Percentiles rank a stretch among this genome's conserved stretches.
Conservation (phyloP, 805 yeast genomes). For the Pichia rugopelliculosa region DNA sequence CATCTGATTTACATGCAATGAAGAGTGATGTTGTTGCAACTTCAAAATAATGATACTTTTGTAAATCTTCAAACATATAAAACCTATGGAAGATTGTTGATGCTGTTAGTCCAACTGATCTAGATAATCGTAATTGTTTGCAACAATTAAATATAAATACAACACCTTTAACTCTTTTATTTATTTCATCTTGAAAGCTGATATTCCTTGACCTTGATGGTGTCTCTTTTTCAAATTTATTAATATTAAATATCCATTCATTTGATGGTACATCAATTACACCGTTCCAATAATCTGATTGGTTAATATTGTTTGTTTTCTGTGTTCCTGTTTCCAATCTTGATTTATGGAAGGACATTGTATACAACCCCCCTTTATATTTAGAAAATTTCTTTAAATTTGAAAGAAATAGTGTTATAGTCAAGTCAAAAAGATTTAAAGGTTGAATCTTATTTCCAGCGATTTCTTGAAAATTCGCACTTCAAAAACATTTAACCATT, state of each 20-base stretch:
- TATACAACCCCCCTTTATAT: background rate
- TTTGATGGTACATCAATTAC: conserved; percentile 20
- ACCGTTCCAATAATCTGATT: conserved; percentile 24
- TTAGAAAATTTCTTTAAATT: background rate
- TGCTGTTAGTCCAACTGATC: conserved; percentile 42
- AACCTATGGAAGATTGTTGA: conserved; percentile 43
- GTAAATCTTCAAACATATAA: conserved; percentile 39
- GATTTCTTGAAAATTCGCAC: too few relatives aligned
- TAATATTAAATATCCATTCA: conserved; percentile 23
- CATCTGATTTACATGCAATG: conserved; percentile 48
- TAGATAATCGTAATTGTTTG: conserved; percentile 37
- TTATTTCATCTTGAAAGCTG: conserved; percentile 32
- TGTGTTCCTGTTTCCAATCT: background rate
- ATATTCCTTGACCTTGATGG: conserved; percentile 32
- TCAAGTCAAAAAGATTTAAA: too few relatives aligned
- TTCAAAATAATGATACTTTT: conserved; percentile 40
- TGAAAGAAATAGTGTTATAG: too few relatives aligned
- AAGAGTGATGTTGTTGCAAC: conserved; percentile 44
- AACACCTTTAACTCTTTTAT: conserved; percentile 40
- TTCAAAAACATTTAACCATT: too few relatives aligned
- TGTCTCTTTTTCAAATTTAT: conserved; percentile 19
- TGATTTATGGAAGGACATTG: background rate
- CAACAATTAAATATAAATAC: conserved; percentile 40
- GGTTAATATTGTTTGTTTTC: background rate
- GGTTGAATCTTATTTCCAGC: too few relatives aligned